phyloP scores from a whole-genome alignment of 345 rosid genomes.

The Eucalyptus erythrocorys region DNA sequence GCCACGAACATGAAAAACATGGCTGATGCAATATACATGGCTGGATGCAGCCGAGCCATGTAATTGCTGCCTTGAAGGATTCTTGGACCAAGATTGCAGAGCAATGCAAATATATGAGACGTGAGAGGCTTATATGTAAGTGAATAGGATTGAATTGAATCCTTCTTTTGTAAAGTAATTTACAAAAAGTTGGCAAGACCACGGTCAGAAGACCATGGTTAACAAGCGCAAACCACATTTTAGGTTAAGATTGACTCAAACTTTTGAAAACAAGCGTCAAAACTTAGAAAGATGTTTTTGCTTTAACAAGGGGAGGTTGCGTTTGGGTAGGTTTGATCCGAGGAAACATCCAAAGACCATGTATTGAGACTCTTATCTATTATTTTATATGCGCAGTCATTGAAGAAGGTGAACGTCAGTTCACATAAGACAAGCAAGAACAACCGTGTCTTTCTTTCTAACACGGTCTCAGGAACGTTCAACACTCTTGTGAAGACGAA shows the following conservation, averaged over 20 bases:
- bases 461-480: background rate
- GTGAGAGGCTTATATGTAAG: background rate
- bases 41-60: background rate
- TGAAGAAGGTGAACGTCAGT: background rate
- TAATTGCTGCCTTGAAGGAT: background rate
- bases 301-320: background rate
- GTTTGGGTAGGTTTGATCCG: background rate
- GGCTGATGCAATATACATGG: background rate
- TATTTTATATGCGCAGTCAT: background rate
- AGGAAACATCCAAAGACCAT: background rate
- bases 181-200: background rate
- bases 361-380: background rate
- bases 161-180: background rate
- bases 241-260: background rate
- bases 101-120: background rate
- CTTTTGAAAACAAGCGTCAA: background rate
- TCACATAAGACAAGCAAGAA: background rate
- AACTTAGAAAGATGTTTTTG: background rate
- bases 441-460: background rate
- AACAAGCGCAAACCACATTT: background rate
- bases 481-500: background rate
- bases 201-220: background rate
- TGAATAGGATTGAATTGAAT: background rate
- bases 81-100: background rate
- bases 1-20: background rate